Evolutionary conservation across 805 yeast genomes (phyloP).

Genomic region (Nakazawaea populi): DNA sequence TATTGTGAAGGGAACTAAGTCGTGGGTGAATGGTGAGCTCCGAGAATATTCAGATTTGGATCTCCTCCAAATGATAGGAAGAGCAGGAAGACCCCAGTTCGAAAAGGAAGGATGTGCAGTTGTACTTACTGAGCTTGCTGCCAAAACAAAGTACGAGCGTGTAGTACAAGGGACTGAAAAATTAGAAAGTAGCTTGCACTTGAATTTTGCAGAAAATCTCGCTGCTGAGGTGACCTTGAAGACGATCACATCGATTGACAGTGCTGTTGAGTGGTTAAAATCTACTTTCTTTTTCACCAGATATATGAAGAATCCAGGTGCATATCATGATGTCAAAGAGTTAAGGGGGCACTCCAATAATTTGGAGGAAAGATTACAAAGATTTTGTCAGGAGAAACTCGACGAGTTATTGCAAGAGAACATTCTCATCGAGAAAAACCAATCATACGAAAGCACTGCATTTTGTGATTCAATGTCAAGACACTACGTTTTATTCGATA

Average conservation of each 20-base stretch:
- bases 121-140: slow-evolving; percentile 35
- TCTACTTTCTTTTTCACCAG: slow-evolving; percentile 46
- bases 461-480: slow-evolving; percentile 45
- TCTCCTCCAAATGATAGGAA: slow-evolving; percentile 57
- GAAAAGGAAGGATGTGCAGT: slow-evolving; percentile 46
- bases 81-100: slow-evolving; percentile 60
- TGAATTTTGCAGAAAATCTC: slow-evolving; percentile 32
- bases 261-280: slow-evolving; percentile 40
- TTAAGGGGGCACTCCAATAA: slow-evolving; percentile 11
- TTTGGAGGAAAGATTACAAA: slow-evolving; percentile 24
- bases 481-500: slow-evolving; percentile 38
- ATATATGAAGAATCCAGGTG: slow-evolving; percentile 30
- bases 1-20: slow-evolving; percentile 55
- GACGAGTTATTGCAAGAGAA: slow-evolving; percentile 24
- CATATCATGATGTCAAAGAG: slow-evolving; percentile 29
- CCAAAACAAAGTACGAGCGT: slow-evolving; percentile 31
- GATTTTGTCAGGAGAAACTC: slow-evolving; percentile 29
- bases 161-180: slow-evolving; percentile 35
- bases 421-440: slow-evolving; percentile 20
- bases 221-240: slow-evolving; percentile 38
- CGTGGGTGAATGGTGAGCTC: slow-evolving; percentile 45
- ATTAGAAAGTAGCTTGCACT: slow-evolving; percentile 41
- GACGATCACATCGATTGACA: slow-evolving; percentile 29
- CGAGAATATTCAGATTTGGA: slow-evolving; percentile 51
- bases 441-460: slow-evolving; percentile 25